Evolutionary conservation across 169 alveolate species (phyloP).

Genomic region (Cryptosporidium sp.): DNA sequence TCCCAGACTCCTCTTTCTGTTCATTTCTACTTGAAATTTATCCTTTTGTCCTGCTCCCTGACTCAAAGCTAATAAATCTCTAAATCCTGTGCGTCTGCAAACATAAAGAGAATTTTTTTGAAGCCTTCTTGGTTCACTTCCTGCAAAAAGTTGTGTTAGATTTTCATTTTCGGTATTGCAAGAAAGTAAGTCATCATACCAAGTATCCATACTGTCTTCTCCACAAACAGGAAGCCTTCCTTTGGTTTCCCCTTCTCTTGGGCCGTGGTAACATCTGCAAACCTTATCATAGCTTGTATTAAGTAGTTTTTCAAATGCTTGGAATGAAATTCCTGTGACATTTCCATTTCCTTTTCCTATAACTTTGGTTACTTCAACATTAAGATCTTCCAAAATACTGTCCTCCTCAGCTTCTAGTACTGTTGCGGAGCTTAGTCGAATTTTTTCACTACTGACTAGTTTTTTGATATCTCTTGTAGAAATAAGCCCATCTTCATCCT

Average conservation of each 20-base stretch:
- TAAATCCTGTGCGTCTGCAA: constrained; percentile 36
- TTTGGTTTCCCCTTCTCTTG: constrained; percentile 1
- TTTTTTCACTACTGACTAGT: constrained; percentile 44
- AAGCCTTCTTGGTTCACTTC: not conserved
- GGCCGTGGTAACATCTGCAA: constrained; percentile 54
- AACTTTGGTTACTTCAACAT: constrained; percentile 24
- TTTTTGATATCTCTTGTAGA: constrained; percentile 38
- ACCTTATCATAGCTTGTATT: constrained; percentile 43
- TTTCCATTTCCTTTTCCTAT: not conserved
- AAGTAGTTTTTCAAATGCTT: constrained; percentile 43
- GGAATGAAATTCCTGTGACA: constrained; percentile 10
- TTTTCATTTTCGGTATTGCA: constrained; percentile 58
- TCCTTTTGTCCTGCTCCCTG: not conserved
- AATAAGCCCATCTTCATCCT: constrained; percentile 50
- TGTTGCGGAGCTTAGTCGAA: constrained; percentile 27
- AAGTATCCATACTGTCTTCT: constrained; percentile 64
- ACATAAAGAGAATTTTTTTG: constrained; percentile 18
- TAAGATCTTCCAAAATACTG: constrained; percentile 49
- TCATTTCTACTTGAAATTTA: not conserved
- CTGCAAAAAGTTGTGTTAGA: not conserved
- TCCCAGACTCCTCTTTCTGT: constrained; percentile 4
- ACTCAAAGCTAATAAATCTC: constrained; percentile 1
- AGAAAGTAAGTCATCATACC: constrained; percentile 61
- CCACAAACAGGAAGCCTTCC: constrained; percentile 41
- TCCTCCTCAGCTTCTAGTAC: constrained; percentile 16